Conservation (phyloP, 495 filamentous ascomycete genomes). For the Aspergillus asperescens region DNA sequence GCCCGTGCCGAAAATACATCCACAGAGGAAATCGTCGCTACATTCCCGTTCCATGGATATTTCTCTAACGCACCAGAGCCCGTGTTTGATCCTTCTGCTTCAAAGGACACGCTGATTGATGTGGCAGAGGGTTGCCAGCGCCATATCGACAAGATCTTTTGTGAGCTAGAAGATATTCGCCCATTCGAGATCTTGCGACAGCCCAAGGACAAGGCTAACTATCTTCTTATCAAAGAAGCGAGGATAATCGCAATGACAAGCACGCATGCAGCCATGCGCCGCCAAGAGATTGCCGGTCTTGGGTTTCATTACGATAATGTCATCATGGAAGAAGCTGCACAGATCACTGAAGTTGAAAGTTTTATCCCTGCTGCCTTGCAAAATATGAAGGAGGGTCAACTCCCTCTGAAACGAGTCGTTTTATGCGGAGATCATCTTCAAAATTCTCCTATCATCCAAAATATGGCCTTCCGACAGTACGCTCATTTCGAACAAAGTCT, state of each 20-base stretch:
- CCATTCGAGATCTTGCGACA: slow-evolving; percentile 91
- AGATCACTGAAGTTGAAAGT: slow-evolving; percentile 96
- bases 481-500: slow-evolving; percentile 94
- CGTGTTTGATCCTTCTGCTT: slow-evolving; percentile 61
- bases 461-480: slow-evolving; percentile 91
- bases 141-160: slow-evolving; percentile 88
- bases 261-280: slow-evolving; percentile 96
- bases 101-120: slow-evolving; percentile 67
- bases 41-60: slow-evolving; percentile 86
- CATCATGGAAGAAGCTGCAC: slow-evolving; percentile 97
- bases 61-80: slow-evolving; percentile 86
- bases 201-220: slow-evolving; percentile 88
- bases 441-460: slow-evolving; percentile 94
- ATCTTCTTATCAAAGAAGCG: slow-evolving; percentile 89
- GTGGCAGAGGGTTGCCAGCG: slow-evolving; percentile 80
- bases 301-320: slow-evolving; percentile 98
- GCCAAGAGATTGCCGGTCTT: slow-evolving; percentile 81
- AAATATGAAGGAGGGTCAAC: slow-evolving; percentile 62
- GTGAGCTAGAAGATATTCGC: slow-evolving; percentile 85
- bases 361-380: slow-evolving; percentile 93
- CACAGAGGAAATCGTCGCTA: slow-evolving; percentile 57
- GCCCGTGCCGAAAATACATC: slow-evolving; percentile 47
- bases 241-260: slow-evolving; percentile 97
- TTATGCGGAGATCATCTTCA: slow-evolving; percentile 94
- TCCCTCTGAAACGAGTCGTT: slow-evolving; percentile 79